Percentiles rank a stretch among this genome's conserved stretches.
phyloP scores from a whole-genome alignment of 352 stramenopile genomes.

The Phytophthora ohioensis region DNA sequence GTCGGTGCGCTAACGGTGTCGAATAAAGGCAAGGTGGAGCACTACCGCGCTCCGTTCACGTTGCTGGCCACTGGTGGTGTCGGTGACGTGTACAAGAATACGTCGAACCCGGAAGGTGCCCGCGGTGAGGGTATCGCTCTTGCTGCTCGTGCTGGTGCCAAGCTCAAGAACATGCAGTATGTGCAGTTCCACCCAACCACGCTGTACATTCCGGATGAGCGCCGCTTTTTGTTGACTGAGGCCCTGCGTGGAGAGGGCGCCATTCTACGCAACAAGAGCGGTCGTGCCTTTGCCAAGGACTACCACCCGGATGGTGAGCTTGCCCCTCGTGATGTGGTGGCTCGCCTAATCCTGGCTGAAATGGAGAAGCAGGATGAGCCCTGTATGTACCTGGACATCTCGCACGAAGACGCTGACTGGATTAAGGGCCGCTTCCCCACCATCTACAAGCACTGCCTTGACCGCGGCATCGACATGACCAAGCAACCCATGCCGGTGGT shows the following conservation, averaged over 20 bases:
- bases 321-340: constrained; percentile 94
- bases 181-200: constrained; percentile 97
- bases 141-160: constrained; percentile 76
- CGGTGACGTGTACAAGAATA: constrained; percentile 95
- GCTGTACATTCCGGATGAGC: constrained; percentile 90
- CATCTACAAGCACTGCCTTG: constrained; percentile 86
- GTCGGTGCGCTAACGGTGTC: constrained; percentile 81
- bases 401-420: constrained; percentile 89
- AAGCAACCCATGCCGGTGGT: constrained; percentile 91
- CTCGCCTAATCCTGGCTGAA: constrained; percentile 92
- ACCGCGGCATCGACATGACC: constrained; percentile 92
- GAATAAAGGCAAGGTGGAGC: constrained; percentile 57
- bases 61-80: constrained; percentile 94
- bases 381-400: constrained; percentile 95
- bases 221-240: constrained; percentile 94
- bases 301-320: constrained; percentile 94
- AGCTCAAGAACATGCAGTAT: constrained; percentile 95
- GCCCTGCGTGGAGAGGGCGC: constrained; percentile 93
- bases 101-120: constrained; percentile 92
- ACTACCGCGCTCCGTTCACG: constrained; percentile 84
- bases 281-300: constrained; percentile 89
- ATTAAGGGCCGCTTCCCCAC: constrained; percentile 87
- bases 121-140: constrained; percentile 81
- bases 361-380: constrained; percentile 83
- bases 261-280: constrained; percentile 84